Base-by-base conservation (phyloP, 345 rosid species). In the Mallotus nudiflorus region DNA sequence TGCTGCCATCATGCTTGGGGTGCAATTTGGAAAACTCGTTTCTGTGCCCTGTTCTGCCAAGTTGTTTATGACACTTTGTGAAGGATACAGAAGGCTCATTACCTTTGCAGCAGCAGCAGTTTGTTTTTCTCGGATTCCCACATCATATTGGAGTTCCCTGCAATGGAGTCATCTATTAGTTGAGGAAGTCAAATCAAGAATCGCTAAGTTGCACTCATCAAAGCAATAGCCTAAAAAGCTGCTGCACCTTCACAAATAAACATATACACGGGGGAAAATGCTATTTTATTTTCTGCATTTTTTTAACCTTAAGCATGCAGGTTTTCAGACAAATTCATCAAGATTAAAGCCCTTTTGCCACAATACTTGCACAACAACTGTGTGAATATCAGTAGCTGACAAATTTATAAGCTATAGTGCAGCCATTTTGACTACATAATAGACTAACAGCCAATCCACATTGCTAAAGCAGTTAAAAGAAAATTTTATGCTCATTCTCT, bases 1-100 rank as follows among this genome's bases (percentile, higher is more conserved):
- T 66, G 96, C 94, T 27, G 98, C 98, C 64, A 91, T 71, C 75
- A 54, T 59, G 70, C 96, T 93, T 18, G 97, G 97, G 44, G 81
- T 77, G 78, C 74, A 53, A 31, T 48, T 19, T 1, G 77, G 67
- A 18, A 68, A 63, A 15, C 14, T 71, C 80, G 42, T 61, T 52
- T 28, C 62, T 69, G 29, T 9, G 66, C 69, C 75, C 37, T 27
- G 64, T 66, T 66, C 66, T 53, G 64, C 60, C 46, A 62, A 72
- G 62, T 78, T 64, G 52, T 72, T 42, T 9, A 70, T 25, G 25
- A 42, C 37, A 39, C 62, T 52, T 68, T 74, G 73, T 0, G 81
- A 44, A 62, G 97, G 98, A 70, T 68, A 73, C 71, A 94, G 68
- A 67, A 89, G 90, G 68, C 72, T 65, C 18, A 70, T 73, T 65